Percentiles rank a stretch among this genome's conserved stretches.
Evolutionary conservation across 306 rosid genomes (phyloP).

Genomic region (Benincasa hispida): DNA sequence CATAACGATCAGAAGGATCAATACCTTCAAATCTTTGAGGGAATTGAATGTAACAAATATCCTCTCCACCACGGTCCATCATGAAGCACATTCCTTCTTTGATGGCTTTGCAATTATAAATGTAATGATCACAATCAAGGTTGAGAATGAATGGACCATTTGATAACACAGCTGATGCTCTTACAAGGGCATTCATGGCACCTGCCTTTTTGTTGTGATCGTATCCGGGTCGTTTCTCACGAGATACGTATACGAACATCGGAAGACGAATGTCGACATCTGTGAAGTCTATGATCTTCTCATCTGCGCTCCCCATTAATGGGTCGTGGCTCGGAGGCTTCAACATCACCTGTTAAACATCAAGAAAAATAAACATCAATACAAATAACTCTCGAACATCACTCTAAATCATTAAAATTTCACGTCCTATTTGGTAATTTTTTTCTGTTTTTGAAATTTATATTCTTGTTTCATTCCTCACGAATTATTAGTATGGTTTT

Average conservation of each 20-base stretch:
- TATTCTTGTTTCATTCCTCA: too few relatives aligned
- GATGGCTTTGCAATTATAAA: slow-evolving; percentile 81
- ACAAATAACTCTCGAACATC: too few relatives aligned
- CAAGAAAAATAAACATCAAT: background rate
- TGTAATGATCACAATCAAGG: slow-evolving; percentile 79
- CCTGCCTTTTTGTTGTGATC: slow-evolving; percentile 96
- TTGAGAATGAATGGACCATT: slow-evolving; percentile 90
- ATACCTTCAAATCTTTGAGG: slow-evolving; percentile 96
- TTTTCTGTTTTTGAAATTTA: too few relatives aligned
- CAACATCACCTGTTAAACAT: slow-evolving; percentile 30
- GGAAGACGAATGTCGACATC: slow-evolving; percentile 78
- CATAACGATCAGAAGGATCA: slow-evolving; percentile 84
- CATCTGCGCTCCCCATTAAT: slow-evolving; percentile 26
- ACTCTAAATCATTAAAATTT: background rate
- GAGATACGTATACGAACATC: slow-evolving; percentile 68
- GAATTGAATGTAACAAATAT: slow-evolving; percentile 78
- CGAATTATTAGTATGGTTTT: too few relatives aligned
- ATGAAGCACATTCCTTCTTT: slow-evolving; percentile 90
- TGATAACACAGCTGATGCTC: slow-evolving; percentile 67
- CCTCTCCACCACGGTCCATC: slow-evolving; percentile 80
- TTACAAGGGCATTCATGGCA: slow-evolving; percentile 86
- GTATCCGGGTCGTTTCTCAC: slow-evolving; percentile 81
- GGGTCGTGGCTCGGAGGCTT: slow-evolving; percentile 41
- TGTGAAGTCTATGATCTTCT: slow-evolving; percentile 35
- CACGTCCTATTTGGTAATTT: too few relatives aligned